Evolutionary conservation across 305 asterid species (phyloP).

Genomic region (Lippia alba): DNA sequence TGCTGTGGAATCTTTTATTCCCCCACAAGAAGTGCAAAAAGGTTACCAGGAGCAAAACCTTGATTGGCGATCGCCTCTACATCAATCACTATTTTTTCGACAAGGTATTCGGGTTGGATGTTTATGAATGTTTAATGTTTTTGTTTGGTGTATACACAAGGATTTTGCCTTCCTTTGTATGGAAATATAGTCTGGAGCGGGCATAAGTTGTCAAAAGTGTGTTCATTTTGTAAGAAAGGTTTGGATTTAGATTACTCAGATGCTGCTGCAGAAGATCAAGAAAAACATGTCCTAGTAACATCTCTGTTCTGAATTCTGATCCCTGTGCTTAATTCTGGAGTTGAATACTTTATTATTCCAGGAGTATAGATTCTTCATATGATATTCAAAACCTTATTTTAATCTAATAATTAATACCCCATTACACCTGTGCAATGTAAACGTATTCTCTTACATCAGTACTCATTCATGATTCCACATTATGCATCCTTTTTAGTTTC

Average conservation of each 20-base stretch:
- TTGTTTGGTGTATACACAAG: slow-evolving; percentile 25
- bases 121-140: slow-evolving; percentile 11
- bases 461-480: too few species aligned
- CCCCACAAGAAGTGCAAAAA: slow-evolving; percentile 68
- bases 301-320: too few species aligned
- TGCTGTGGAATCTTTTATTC: slow-evolving; percentile 73
- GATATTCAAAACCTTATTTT: too few species aligned
- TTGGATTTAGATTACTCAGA: neutral
- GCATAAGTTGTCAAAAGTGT: neutral
- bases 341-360: too few species aligned
- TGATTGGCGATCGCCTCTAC: slow-evolving; percentile 61
- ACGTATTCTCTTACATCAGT: too few species aligned
- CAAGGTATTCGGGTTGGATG: neutral
- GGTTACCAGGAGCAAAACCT: slow-evolving; percentile 48
- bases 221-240: neutral
- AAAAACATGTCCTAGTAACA: neutral
- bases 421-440: too few species aligned
- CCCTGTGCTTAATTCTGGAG: too few species aligned
- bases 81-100: slow-evolving; percentile 23
- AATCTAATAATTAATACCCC: too few species aligned
- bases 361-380: too few species aligned
- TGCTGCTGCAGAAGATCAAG: too few species aligned
- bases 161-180: neutral
- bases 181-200: slow-evolving; percentile 16
- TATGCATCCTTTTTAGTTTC: too few species aligned